A percentile compares a stretch with the other conserved stretches of the same genome.
Conservation (phyloP, 257 asterid species). For the Nicotiana obtusifolia region DNA sequence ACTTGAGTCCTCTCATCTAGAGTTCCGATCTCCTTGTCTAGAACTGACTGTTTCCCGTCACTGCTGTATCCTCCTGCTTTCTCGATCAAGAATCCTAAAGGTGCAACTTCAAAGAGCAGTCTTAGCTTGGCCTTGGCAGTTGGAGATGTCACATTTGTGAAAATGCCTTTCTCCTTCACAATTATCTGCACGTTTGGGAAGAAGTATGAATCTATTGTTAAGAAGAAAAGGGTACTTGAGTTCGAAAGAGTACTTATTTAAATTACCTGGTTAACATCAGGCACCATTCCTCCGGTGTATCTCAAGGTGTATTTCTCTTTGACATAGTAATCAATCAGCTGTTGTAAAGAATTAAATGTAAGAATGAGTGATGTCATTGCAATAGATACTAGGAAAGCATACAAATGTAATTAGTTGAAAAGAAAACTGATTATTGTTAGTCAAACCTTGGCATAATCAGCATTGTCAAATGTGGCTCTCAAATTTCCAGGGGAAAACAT, state of each 20-base stretch:
- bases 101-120: slow-evolving; percentile 92
- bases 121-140: slow-evolving; percentile 90
- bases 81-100: slow-evolving; percentile 86
- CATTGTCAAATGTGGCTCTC: slow-evolving; percentile 38
- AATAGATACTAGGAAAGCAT: no score
- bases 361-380: not conserved
- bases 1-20: slow-evolving; percentile 94
- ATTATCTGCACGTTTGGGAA: slow-evolving; percentile 45
- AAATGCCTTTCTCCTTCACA: slow-evolving; percentile 91
- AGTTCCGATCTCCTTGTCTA: slow-evolving; percentile 59
- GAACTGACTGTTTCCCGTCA: slow-evolving; percentile 76
- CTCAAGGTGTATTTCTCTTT: slow-evolving; percentile 89
- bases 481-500: slow-evolving; percentile 87
- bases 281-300: slow-evolving; percentile 99
- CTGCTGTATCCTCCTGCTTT: slow-evolving; percentile 95
- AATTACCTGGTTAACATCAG: slow-evolving; percentile 89
- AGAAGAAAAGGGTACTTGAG: not conserved
- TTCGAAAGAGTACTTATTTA: no score
- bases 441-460: slow-evolving; percentile 37
- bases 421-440: not conserved
- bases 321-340: slow-evolving; percentile 84
- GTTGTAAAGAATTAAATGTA: not conserved
- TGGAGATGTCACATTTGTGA: slow-evolving; percentile 86
- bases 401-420: not conserved
- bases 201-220: not conserved